phyloP scores from a whole-genome alignment of 805 yeast species.

The Komagataella ulmi region DNA sequence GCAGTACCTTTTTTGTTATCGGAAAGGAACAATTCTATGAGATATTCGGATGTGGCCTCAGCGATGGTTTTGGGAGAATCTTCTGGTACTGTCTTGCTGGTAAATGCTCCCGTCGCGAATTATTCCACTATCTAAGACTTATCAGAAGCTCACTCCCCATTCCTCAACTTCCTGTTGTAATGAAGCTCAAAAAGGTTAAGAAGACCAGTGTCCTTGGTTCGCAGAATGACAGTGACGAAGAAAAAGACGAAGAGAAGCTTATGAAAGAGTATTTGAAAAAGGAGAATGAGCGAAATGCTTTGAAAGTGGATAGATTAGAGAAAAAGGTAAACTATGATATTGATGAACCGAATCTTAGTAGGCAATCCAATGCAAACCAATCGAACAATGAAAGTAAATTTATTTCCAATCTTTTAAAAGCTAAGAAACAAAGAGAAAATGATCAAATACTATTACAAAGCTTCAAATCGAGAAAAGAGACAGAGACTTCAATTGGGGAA shows the following conservation, averaged over 20 bases:
- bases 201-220: not conserved
- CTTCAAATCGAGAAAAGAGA: conserved; percentile 21
- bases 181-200: conserved; percentile 6
- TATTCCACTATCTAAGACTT: not conserved
- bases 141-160: not conserved
- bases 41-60: not conserved
- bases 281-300: not conserved
- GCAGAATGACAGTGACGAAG: not conserved
- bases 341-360: not conserved
- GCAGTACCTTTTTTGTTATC: not conserved
- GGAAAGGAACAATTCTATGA: not conserved
- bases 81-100: conserved; percentile 2
- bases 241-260: not conserved
- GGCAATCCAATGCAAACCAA: not conserved
- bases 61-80: not conserved
- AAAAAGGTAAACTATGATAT: not conserved
- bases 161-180: not conserved
- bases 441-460: conserved; percentile 29
- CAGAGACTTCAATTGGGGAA: conserved; percentile 23
- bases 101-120: conserved; percentile 6
- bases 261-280: not conserved
- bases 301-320: not conserved
- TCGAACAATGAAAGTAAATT: conserved; percentile 16
- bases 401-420: conserved; percentile 25
- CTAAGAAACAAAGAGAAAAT: conserved; percentile 29